These are phyloP conservation scores for Nemania serpens DNA, from an alignment of 2,329 filamentous ascomycete species.

Conservation along the genomic window DNA sequence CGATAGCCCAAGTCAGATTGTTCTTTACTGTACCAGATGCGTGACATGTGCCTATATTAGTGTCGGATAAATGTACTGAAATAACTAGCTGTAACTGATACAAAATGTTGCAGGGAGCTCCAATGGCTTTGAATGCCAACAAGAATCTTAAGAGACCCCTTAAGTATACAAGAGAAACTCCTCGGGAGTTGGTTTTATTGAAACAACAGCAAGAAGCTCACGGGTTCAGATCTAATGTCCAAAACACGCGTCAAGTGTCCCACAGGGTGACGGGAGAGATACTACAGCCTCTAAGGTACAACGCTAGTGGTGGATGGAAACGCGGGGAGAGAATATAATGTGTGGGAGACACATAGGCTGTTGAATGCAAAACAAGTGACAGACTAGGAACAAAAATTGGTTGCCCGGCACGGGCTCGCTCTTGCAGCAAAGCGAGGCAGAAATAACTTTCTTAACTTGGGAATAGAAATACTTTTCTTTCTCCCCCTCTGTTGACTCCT, in stretches of 20 bases:
- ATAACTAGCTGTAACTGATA: slow-evolving; percentile 1
- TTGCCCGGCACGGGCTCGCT: neutral
- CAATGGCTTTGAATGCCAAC: neutral
- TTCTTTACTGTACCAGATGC: neutral
- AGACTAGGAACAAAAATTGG: neutral
- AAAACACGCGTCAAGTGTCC: slow-evolving; percentile 17
- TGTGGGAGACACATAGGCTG: neutral
- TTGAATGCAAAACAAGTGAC: neutral
- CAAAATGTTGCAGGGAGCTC: slow-evolving; percentile 3
- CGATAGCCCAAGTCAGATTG: neutral
- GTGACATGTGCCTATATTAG: too few relatives aligned
- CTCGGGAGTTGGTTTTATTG: slow-evolving; percentile 2
- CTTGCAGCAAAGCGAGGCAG: neutral
- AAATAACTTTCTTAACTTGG: neutral
- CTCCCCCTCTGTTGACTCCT: neutral
- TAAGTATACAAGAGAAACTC: neutral
- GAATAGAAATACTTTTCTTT: neutral
- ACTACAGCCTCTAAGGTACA: slow-evolving; percentile 22
- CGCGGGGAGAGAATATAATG: neutral
- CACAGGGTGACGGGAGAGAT: slow-evolving; percentile 24
- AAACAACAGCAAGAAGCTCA: neutral
- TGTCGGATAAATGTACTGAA: neutral
- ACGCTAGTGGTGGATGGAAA: slow-evolving; percentile 18
- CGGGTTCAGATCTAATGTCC: neutral
- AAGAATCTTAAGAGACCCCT: neutral